Evolutionary conservation across 2,329 filamentous ascomycete genomes (phyloP).

Genomic region (Cyphellophora europaea): DNA sequence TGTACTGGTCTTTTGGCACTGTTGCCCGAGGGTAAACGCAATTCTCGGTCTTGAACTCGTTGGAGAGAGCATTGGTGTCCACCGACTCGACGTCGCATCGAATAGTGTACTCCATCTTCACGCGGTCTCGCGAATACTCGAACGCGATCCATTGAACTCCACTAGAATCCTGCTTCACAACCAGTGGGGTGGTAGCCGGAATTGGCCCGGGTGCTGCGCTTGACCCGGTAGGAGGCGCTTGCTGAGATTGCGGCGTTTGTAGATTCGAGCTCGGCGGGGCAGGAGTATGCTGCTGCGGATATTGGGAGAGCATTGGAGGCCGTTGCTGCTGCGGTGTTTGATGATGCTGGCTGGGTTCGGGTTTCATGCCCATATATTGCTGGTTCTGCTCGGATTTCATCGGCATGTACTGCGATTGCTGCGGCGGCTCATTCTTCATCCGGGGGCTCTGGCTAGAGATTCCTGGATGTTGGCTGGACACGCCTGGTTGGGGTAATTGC

Average conservation of each 20-base stretch:
- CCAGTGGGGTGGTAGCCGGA: constrained; percentile 87
- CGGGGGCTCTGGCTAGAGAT: constrained; percentile 46
- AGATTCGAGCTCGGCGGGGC: constrained; percentile 41
- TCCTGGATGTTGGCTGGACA: constrained; percentile 44
- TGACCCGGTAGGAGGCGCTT: constrained; percentile 32
- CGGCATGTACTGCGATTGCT: constrained; percentile 12
- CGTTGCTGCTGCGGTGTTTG: constrained; percentile 29
- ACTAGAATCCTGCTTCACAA: constrained; percentile 89
- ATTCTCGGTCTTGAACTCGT: constrained; percentile 95
- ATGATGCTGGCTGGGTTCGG: constrained; percentile 6
- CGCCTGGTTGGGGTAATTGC: constrained; percentile 28
- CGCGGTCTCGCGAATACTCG: constrained; percentile 90
- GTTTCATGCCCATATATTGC: too few species aligned
- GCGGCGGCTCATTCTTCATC: constrained; percentile 20
- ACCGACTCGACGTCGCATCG: constrained; percentile 96
- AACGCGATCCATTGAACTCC: constrained; percentile 99
- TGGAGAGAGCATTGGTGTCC: constrained; percentile 71
- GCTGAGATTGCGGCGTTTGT: constrained; percentile 41
- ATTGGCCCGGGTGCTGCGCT: constrained; percentile 94
- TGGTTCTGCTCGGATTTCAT: constrained; percentile 14
- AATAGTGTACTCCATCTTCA: constrained; percentile 99
- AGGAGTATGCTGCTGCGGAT: constrained; percentile 40
- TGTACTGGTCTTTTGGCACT: constrained; percentile 91
- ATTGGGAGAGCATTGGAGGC: constrained; percentile 35
- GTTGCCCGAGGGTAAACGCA: constrained; percentile 95